Evolutionary conservation across 805 yeast species (phyloP).

Genomic region (Candida chauliodis): DNA sequence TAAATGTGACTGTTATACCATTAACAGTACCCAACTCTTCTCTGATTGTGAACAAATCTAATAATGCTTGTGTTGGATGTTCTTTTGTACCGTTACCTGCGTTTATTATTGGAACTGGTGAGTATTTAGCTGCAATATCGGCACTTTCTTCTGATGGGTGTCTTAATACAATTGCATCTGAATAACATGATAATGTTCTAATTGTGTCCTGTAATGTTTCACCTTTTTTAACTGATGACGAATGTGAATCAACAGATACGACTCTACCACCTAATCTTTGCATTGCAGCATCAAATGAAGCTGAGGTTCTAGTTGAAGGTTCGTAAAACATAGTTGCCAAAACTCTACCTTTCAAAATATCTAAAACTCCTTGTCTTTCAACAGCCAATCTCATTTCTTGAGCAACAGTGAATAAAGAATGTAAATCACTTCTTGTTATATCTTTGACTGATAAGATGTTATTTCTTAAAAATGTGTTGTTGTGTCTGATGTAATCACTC

Average conservation of each 20-base stretch:
- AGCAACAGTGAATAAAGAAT: conserved; percentile 90
- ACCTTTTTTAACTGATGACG: conserved; percentile 97
- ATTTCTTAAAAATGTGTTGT: conserved; percentile 88
- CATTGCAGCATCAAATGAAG: conserved; percentile 99
- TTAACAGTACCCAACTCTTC: conserved; percentile 98
- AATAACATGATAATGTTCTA: conserved; percentile 89
- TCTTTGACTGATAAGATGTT: conserved; percentile 86
- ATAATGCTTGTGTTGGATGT: conserved; percentile 98
- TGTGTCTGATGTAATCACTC: conserved; percentile 67
- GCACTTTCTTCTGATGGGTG: conserved; percentile 94
- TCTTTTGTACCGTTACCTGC: conserved; percentile 98
- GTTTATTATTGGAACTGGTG: conserved; percentile 94
- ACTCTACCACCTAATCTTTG: conserved; percentile 99
- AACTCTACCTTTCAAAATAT: conserved; percentile 83
- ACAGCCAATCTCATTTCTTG: conserved; percentile 97
- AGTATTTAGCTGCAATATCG: conserved; percentile 89
- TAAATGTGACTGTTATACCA: conserved; percentile 95
- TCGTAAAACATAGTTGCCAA: conserved; percentile 95
- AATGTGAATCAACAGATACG: conserved; percentile 75
- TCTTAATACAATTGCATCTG: conserved; percentile 95
- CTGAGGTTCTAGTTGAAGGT: conserved; percentile 95
- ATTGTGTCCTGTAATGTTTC: conserved; percentile 97
- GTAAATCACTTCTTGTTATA: conserved; percentile 83
- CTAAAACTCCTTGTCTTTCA: conserved; percentile 93
- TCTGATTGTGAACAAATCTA: conserved; percentile 96